Percentiles rank a stretch among this genome's conserved stretches.
Conservation (phyloP, 225 moss, liverwort and hornwort species). For the Neckera pumila region DNA sequence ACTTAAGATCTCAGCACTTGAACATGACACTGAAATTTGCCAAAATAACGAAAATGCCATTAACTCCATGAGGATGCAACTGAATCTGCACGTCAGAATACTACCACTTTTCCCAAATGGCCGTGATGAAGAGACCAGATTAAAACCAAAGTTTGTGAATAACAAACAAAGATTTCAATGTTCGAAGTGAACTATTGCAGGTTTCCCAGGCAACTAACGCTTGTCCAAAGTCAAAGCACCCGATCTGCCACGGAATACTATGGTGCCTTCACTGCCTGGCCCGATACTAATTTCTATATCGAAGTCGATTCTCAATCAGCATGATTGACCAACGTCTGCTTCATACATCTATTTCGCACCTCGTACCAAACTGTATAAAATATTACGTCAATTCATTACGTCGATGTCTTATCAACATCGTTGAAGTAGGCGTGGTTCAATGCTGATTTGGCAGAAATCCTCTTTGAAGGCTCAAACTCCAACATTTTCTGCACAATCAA, state of each 20-base stretch:
- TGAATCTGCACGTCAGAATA: not conserved
- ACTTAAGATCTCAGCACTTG: not conserved
- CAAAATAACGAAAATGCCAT: not conserved
- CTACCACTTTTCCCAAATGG: not conserved
- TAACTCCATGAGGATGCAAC: not conserved
- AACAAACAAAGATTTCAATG: not conserved
- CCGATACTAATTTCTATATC: not conserved
- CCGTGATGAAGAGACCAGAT: not conserved
- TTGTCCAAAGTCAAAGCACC: not conserved
- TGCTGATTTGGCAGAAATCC: conserved; percentile 42
- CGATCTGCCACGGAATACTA: not conserved
- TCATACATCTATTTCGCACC: too few relatives aligned
- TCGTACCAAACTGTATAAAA: too few relatives aligned
- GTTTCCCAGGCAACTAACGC: not conserved
- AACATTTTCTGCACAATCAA: conserved; percentile 29
- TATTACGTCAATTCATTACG: not conserved
- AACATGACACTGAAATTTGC: not conserved
- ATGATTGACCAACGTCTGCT: not conserved
- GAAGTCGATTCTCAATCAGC: conserved; percentile 7
- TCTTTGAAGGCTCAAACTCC: conserved; percentile 33
- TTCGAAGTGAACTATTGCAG: not conserved
- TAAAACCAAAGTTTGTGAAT: not conserved
- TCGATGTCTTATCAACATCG: conserved; percentile 6
- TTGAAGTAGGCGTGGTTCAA: conserved; percentile 33
- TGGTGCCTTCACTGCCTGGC: not conserved